Percentiles rank a stretch among this genome's conserved stretches.
phyloP scores from a whole-genome alignment of 2,329 filamentous ascomycete genomes.

The Epichloe sibirici region DNA sequence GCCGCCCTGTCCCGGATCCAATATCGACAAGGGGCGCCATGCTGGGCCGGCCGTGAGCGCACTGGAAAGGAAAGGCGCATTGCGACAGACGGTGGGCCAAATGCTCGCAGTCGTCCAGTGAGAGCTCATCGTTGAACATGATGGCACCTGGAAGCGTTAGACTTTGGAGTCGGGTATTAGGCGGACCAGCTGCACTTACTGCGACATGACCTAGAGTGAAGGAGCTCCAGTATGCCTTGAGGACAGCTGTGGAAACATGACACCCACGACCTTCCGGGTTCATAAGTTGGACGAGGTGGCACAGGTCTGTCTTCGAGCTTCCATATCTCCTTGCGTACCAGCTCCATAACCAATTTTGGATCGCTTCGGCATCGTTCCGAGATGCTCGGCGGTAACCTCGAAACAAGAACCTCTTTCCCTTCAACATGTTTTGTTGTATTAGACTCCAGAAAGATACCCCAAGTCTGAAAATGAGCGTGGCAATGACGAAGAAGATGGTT shows the following conservation, averaged over 20 bases:
- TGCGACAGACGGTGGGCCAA: conserved; percentile 45
- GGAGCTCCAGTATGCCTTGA: conserved; percentile 58
- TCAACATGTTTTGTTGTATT: conserved; percentile 3
- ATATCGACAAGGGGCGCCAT: conserved; percentile 51
- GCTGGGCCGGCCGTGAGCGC: conserved; percentile 64
- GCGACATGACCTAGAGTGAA: conserved; percentile 65
- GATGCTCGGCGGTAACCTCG: conserved; percentile 57
- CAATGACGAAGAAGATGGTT: conserved; percentile 41
- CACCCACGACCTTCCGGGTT: conserved; percentile 37
- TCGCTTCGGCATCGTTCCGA: conserved; percentile 63
- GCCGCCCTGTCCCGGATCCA: conserved; percentile 15
- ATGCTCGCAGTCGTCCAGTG: conserved; percentile 40
- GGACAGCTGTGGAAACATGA: conserved; percentile 57
- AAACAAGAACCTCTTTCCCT: conserved; percentile 31
- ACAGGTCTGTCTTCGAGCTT: conserved; percentile 37
- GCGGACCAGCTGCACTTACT: conserved; percentile 30
- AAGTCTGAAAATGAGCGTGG: conserved; percentile 47
- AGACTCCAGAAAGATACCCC: conserved; percentile 62
- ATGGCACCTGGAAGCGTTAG: conserved; percentile 41
- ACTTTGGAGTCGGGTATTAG: not conserved
- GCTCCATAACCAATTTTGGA: conserved; percentile 56
- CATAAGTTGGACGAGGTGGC: not conserved
- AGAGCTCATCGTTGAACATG: conserved; percentile 72
- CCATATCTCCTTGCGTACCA: conserved; percentile 69
- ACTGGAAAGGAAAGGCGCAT: conserved; percentile 69